Evolutionary conservation across 805 yeast species (phyloP), one percentile per base, ranked within the genome.

Genomic region (Wickerhamomyces rabaulensis): DNA sequence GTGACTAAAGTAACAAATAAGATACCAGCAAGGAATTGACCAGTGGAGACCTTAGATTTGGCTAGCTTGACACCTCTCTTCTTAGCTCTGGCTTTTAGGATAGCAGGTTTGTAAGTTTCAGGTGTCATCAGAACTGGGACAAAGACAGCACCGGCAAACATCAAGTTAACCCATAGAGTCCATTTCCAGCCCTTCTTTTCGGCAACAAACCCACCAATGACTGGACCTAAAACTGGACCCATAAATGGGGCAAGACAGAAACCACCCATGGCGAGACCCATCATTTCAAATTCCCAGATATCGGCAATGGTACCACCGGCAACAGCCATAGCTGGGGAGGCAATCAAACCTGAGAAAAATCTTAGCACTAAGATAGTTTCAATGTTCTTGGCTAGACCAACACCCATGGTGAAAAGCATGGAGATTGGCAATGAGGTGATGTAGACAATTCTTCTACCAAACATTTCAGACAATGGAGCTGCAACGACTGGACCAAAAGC

Each of bases 231-330:
- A 36, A 82, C 84, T 2, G 95, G 95, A 44, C 95, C 95, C 60
- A 82, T 71, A 54, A 87, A 82, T 20, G 94, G 90, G 12, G 90
- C 86, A 46, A 85, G 65, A 62, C 91, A 82, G 67, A 84, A 87
- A n/a, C 81, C 65, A 3, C 86, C 78, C 82, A 86, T 78, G n/a
- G 95, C 90, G 4, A 82, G 55, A 15, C 89, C 85, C 59, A 81
- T 66, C 60, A 80, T 79, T 38, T 76, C 75, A 29, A 82, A 78
- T 19, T 72, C 75, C 82, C 91, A 89, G 41, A 88, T 65, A 66
- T 89, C 96, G 45, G 82, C 69, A 51, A 89, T 79, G 6, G 94
- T 82, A 52, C 96, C 97, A 44, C 91, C 89, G 12, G 89, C 92
- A 53, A 87, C 79, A 9, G 95, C 83, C 67, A 89, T 72, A 2